Evolutionary conservation across 2,329 filamentous ascomycete genomes (phyloP).

Genomic region (Fusarium hostae): DNA sequence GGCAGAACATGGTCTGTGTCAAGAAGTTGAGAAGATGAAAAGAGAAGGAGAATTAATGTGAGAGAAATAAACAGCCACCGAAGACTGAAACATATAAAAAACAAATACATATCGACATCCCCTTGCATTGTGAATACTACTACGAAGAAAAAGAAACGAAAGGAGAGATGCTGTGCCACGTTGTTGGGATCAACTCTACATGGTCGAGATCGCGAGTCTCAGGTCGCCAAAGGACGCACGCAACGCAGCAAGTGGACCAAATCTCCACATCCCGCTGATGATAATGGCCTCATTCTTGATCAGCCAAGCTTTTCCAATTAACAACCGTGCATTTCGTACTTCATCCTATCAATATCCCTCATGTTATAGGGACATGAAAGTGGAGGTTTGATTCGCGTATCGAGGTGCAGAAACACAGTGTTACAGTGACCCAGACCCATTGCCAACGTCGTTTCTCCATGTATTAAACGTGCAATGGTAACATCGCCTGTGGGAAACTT

Average conservation of each 20-base stretch:
- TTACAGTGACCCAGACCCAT: neutral
- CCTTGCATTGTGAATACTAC: neutral
- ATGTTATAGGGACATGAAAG: neutral
- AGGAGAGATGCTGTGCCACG: neutral
- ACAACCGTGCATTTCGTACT: neutral
- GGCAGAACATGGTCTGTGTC: neutral
- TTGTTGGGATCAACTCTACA: conserved; percentile 13
- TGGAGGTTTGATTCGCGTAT: conserved; percentile 20
- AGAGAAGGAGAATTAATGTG: neutral
- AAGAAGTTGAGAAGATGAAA: neutral
- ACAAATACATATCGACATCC: neutral
- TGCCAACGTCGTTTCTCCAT: conserved; percentile 17
- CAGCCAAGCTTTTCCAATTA: conserved; percentile 22
- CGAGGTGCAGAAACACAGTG: conserved; percentile 6
- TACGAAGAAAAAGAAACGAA: conserved; percentile 4
- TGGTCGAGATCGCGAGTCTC: conserved; percentile 20
- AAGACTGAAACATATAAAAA: conserved; percentile 6
- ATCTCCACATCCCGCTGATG: conserved; percentile 29
- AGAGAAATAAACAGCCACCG: neutral
- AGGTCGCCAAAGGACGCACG: neutral
- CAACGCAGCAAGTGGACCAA: conserved; percentile 13
- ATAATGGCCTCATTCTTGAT: conserved; percentile 36
- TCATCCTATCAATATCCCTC: neutral
- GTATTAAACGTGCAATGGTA: conserved; percentile 14
- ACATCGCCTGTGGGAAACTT: conserved; percentile 1